Evolutionary conservation across 352 stramenopile species (phyloP).

Genomic region (Plasmopara viticola): DNA sequence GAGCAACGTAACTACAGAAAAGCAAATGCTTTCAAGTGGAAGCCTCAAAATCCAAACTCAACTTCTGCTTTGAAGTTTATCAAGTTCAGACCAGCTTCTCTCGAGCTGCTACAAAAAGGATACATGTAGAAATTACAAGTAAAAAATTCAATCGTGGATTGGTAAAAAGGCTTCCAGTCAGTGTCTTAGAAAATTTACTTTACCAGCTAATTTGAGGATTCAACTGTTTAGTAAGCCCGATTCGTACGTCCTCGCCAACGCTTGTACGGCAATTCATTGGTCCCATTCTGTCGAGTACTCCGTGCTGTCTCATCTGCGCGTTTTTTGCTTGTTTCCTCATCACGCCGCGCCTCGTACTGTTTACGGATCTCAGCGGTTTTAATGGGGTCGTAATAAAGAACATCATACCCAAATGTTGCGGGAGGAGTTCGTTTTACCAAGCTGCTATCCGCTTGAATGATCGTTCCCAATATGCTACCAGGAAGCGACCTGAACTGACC

Average conservation of each 20-base stretch:
- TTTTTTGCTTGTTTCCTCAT: conserved; percentile 58
- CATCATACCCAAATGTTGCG: conserved; percentile 55
- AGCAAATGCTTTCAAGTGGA: conserved; percentile 42
- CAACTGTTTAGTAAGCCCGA: conserved; percentile 24
- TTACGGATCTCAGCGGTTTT: conserved; percentile 57
- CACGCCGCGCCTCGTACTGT: conserved; percentile 55
- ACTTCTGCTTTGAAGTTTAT: conserved; percentile 39
- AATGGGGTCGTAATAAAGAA: conserved; percentile 62
- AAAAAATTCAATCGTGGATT: no score
- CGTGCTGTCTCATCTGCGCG: conserved; percentile 18
- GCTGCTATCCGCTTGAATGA: conserved; percentile 65
- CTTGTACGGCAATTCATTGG: conserved; percentile 43
- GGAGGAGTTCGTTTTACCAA: conserved; percentile 54
- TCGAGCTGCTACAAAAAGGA: conserved; percentile 9
- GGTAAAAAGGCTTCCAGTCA: no score
- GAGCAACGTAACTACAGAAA: conserved; percentile 57
- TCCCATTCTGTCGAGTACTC: conserved; percentile 19
- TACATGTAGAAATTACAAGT: background rate
- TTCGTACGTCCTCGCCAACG: conserved; percentile 50
- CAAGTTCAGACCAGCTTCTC: conserved; percentile 40
- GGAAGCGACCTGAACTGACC: conserved; percentile 56
- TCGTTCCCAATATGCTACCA: conserved; percentile 66
- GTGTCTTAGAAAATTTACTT: no score
- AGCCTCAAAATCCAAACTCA: conserved; percentile 48
- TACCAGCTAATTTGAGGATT: no score